Conservation (phyloP, 2,329 filamentous ascomycete species). For the Harringtonia lauricola region DNA sequence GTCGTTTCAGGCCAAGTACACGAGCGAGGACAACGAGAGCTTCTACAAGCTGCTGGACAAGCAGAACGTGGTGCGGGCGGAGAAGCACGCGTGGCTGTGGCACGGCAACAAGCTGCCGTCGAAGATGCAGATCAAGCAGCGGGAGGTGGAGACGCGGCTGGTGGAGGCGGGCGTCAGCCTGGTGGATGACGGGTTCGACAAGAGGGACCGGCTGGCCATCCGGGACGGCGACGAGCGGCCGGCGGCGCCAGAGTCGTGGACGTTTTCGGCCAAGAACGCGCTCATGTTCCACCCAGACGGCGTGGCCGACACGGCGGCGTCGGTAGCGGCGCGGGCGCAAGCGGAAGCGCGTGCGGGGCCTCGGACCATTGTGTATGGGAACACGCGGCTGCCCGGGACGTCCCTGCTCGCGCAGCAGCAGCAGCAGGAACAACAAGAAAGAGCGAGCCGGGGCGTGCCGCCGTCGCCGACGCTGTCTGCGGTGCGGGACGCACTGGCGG, state of each 20-base stretch:
- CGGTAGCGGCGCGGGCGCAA: conserved; percentile 58
- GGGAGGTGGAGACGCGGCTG: conserved; percentile 46
- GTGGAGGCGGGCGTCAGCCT: conserved; percentile 29
- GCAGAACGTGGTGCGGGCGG: conserved; percentile 73
- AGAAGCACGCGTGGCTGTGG: conserved; percentile 87
- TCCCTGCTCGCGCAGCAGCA: conserved; percentile 13
- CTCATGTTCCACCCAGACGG: conserved; percentile 78
- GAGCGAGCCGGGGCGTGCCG: conserved; percentile 31
- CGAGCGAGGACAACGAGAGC: conserved; percentile 94
- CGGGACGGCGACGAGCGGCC: conserved; percentile 54
- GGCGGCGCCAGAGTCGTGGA: conserved; percentile 69
- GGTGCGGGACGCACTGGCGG: conserved; percentile 73
- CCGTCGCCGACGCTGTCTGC: conserved; percentile 76
- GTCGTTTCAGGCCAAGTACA: conserved; percentile 86
- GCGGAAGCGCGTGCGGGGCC: conserved; percentile 61
- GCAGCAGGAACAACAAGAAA: background rate
- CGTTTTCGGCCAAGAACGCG: conserved; percentile 61
- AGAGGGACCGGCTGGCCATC: conserved; percentile 49
- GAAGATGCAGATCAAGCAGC: conserved; percentile 65
- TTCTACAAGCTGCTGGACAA: conserved; percentile 88
- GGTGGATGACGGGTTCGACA: conserved; percentile 45
- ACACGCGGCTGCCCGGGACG: conserved; percentile 62
- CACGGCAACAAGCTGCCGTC: conserved; percentile 74
- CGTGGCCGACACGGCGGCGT: conserved; percentile 47
- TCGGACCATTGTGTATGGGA: conserved; percentile 68